phyloP scores from a whole-genome alignment of 176 grass and related monocot species.

The Cymbopogon citratus region DNA sequence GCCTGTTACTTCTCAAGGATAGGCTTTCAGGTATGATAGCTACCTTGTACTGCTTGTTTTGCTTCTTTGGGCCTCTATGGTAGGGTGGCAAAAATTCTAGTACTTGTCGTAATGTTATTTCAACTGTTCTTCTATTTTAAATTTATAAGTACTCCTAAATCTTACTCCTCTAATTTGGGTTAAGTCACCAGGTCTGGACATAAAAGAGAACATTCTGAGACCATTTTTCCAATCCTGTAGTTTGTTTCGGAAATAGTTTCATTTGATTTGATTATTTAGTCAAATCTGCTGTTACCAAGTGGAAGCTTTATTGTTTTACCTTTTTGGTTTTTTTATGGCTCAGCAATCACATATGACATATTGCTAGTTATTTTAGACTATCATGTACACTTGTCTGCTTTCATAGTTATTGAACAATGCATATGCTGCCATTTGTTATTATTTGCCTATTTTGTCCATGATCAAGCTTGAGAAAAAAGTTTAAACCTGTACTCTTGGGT shows the following conservation, averaged over 20 bases:
- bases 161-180: neutral
- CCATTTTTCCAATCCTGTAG: neutral
- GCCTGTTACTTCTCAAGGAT: conserved; percentile 77
- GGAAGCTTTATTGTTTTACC: neutral
- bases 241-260: neutral
- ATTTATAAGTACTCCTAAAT: conserved; percentile 4
- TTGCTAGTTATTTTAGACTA: neutral
- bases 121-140: neutral
- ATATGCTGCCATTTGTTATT: neutral
- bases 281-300: neutral
- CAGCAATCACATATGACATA: neutral
- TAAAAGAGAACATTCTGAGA: conserved; percentile 6
- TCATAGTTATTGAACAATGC: neutral
- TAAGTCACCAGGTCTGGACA: neutral
- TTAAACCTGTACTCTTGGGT: neutral
- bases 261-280: conserved; percentile 16
- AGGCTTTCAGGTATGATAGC: conserved; percentile 68
- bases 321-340: neutral
- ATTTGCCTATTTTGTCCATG: neutral
- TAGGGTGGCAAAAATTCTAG: neutral
- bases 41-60: conserved; percentile 28
- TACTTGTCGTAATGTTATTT: neutral
- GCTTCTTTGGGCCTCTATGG: neutral
- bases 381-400: neutral
- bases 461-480: neutral